Conservation (phyloP, 345 rosid genomes). For the Acer campestre region DNA sequence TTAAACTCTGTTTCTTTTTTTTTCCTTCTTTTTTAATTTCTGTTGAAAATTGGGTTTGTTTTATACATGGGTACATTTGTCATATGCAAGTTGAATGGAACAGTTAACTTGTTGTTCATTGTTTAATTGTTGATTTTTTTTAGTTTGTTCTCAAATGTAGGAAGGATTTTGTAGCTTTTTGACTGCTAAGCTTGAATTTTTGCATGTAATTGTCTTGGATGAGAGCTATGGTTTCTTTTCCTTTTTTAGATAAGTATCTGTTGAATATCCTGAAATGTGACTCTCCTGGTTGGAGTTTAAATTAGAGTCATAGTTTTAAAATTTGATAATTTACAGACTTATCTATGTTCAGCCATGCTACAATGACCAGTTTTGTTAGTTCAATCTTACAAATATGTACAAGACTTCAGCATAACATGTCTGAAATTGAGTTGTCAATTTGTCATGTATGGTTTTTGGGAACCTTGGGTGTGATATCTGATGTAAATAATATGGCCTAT, state of each 20-base stretch:
- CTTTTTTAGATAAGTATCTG: neutral
- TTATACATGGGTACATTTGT: neutral
- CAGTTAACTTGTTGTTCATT: neutral
- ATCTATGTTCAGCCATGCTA: neutral
- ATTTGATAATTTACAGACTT: neutral
- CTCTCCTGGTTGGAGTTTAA: slow-evolving; percentile 3
- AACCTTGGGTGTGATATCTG: neutral
- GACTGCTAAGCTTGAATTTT: neutral
- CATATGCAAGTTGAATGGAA: neutral
- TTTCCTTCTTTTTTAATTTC: no score
- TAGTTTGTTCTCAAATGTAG: neutral
- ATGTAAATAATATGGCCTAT: neutral
- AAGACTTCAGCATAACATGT: neutral
- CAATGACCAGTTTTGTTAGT: neutral
- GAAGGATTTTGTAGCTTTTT: neutral
- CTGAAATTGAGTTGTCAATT: neutral
- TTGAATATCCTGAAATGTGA: neutral
- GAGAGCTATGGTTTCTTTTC: neutral
- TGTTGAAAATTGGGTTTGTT: neutral
- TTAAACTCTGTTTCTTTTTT: neutral
- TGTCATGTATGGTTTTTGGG: neutral
- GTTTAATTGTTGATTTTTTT: neutral
- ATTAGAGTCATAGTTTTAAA: neutral
- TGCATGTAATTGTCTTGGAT: neutral
- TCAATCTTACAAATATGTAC: neutral